Evolutionary conservation across 805 yeast genomes (phyloP).

Genomic region (Candida michaelii): DNA sequence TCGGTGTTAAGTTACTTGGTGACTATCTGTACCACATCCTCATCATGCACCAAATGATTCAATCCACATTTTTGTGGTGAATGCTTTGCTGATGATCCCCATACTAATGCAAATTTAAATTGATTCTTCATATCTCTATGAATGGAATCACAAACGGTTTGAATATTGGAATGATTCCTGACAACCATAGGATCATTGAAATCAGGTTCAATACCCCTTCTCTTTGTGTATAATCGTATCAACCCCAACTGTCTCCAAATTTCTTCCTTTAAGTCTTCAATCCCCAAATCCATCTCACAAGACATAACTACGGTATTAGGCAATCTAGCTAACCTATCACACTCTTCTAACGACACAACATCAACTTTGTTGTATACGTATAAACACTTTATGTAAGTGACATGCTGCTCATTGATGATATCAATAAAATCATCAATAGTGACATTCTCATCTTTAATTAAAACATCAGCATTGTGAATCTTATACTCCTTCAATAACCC

Average conservation of each 20-base stretch:
- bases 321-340: conserved; percentile 85
- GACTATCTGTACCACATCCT: conserved; percentile 89
- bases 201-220: conserved; percentile 79
- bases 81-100: conserved; percentile 95
- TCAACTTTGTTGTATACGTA: conserved; percentile 95
- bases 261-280: conserved; percentile 85
- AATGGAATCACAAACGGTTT: conserved; percentile 85
- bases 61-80: conserved; percentile 97
- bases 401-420: conserved; percentile 81
- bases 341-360: conserved; percentile 92
- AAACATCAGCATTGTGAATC: conserved; percentile 90
- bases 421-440: conserved; percentile 93
- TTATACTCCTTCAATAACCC: conserved; percentile 82
- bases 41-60: conserved; percentile 79
- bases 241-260: conserved; percentile 88
- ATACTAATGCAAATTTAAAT: conserved; percentile 91
- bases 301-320: conserved; percentile 94
- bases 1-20: too few relatives aligned
- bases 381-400: conserved; percentile 85
- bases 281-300: conserved; percentile 83
- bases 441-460: conserved; percentile 82
- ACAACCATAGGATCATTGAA: conserved; percentile 91
- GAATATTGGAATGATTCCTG: conserved; percentile 72
- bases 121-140: conserved; percentile 90
- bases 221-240: conserved; percentile 81